phyloP scores from a whole-genome alignment of 352 stramenopile species.

The Phytopythium aichiense region DNA sequence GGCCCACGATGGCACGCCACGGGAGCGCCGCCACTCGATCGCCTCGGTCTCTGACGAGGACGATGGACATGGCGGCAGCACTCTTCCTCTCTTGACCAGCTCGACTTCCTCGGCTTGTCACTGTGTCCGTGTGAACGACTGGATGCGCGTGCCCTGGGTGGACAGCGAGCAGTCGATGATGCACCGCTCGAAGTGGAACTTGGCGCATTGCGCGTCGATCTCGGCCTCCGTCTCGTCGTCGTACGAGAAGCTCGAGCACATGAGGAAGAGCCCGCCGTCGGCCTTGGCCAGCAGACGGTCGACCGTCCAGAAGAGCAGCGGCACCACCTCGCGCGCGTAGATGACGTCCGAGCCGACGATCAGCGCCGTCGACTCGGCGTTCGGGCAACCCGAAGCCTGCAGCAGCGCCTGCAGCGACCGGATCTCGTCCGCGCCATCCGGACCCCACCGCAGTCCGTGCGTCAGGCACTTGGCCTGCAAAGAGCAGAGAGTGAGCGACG shows the following conservation, averaged over 20 bases:
- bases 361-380: slow-evolving; percentile 26
- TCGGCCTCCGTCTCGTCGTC: slow-evolving; percentile 66
- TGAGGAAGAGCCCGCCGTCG: slow-evolving; percentile 39
- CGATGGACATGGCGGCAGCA: background rate
- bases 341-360: slow-evolving; percentile 80
- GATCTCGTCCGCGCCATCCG: slow-evolving; percentile 54
- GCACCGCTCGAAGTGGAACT: slow-evolving; percentile 39
- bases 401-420: slow-evolving; percentile 30
- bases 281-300: slow-evolving; percentile 35
- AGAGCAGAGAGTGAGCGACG: background rate
- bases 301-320: slow-evolving; percentile 74
- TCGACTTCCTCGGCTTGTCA: slow-evolving; percentile 5
- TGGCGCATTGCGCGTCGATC: slow-evolving; percentile 53
- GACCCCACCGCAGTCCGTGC: slow-evolving; percentile 60
- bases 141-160: slow-evolving; percentile 43
- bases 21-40: background rate
- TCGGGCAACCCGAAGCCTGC: slow-evolving; percentile 4
- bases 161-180: slow-evolving; percentile 44
- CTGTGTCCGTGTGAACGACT: slow-evolving; percentile 39
- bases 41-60: background rate
- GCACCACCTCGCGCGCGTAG: slow-evolving; percentile 64
- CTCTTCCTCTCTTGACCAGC: background rate
- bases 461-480: slow-evolving; percentile 52
- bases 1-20: background rate
- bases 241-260: slow-evolving; percentile 74